These are phyloP conservation scores for Trematosphaeria pertusa DNA, from an alignment of 2,329 filamentous ascomycete species.

Conservation along the genomic window DNA sequence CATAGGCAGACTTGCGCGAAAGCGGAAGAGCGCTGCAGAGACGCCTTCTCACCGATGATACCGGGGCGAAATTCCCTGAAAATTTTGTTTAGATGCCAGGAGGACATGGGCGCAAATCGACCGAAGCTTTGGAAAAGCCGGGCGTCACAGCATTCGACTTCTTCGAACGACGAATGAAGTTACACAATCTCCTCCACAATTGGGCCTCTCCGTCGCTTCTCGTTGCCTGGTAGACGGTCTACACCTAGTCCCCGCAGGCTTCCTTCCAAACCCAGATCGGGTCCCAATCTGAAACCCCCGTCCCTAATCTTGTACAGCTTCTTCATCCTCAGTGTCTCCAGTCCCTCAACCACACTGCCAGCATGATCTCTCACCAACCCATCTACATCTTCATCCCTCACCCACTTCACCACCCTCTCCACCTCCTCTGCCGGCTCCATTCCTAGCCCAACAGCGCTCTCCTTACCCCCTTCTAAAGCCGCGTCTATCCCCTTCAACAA, in stretches of 20 bases:
- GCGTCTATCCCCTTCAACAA: slow-evolving; percentile 67
- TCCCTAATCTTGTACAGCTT: slow-evolving; percentile 53
- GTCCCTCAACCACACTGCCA: slow-evolving; percentile 68
- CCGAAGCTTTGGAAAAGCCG: slow-evolving; percentile 5
- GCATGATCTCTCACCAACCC: slow-evolving; percentile 73
- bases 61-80: slow-evolving; percentile 5
- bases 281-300: slow-evolving; percentile 26
- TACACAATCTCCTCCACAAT: slow-evolving; percentile 68
- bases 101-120: slow-evolving; percentile 1
- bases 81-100: slow-evolving; percentile 22
- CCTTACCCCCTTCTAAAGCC: slow-evolving; percentile 49
- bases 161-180: slow-evolving; percentile 9
- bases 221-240: slow-evolving; percentile 32
- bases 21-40: too few species aligned
- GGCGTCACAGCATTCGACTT: slow-evolving; percentile 4
- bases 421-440: slow-evolving; percentile 67
- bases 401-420: slow-evolving; percentile 67
- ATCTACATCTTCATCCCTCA: slow-evolving; percentile 71
- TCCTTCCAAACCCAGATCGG: slow-evolving; percentile 40
- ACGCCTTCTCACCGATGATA: background rate
- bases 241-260: slow-evolving; percentile 56
- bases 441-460: slow-evolving; percentile 60
- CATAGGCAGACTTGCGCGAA: too few species aligned
- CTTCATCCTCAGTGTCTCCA: slow-evolving; percentile 68
- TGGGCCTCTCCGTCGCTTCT: slow-evolving; percentile 45